Conservation (phyloP, 192 early-diverging fungal genomes). For the Neocallimastix lanati region DNA sequence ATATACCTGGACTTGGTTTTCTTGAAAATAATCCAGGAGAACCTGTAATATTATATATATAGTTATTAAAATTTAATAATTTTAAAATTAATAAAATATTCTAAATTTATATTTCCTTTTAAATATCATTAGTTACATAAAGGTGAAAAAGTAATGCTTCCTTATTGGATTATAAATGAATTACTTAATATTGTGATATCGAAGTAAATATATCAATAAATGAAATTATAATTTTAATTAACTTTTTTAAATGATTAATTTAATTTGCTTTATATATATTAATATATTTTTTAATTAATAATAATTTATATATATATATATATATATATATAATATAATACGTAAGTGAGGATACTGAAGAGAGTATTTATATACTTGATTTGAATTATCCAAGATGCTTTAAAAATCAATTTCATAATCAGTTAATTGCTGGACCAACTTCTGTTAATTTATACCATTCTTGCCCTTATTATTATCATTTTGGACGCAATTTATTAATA, state of each 20-base stretch:
- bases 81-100: no score
- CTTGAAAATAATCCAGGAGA: neutral
- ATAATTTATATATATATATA: no score
- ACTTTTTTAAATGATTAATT: no score
- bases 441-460: neutral
- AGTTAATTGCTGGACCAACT: neutral
- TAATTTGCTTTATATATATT: no score
- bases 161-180: neutral
- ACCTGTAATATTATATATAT: neutral
- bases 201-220: neutral
- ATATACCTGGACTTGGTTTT: neutral
- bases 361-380: neutral
- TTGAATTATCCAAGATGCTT: neutral
- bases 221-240: neutral
- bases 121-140: neutral
- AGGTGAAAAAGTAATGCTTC: neutral
- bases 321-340: no score
- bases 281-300: no score
- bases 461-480: neutral
- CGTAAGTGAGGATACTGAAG: no score
- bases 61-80: no score
- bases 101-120: no score
- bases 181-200: neutral
- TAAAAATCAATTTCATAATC: neutral
- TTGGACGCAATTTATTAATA: neutral